Evolutionary conservation across 2,329 filamentous ascomycete species (phyloP).

Genomic region (Venturia aucupariae): DNA sequence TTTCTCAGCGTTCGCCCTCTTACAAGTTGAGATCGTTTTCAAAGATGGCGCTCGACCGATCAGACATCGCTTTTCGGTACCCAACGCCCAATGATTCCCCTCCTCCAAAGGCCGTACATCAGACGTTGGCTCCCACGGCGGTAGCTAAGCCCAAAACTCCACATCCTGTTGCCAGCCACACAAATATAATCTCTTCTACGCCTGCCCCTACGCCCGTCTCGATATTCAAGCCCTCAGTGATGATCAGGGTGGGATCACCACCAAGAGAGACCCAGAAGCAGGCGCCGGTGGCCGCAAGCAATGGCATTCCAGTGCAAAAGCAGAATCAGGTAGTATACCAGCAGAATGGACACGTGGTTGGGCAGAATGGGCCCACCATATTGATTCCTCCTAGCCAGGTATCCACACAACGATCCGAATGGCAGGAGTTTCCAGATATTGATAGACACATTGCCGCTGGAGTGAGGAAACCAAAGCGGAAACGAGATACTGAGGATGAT

Average conservation of each 20-base stretch:
- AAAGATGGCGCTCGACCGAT: slow-evolving; percentile 41
- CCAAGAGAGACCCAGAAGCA: background rate
- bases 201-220: background rate
- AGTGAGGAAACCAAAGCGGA: slow-evolving; percentile 38
- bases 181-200: background rate
- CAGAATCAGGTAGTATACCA: background rate
- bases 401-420: slow-evolving; percentile 23
- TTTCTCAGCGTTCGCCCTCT: background rate
- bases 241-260: background rate
- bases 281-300: background rate
- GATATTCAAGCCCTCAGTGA: background rate
- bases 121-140: background rate
- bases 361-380: background rate
- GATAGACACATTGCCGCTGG: slow-evolving; percentile 4
- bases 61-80: slow-evolving; percentile 30
- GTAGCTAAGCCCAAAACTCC: background rate
- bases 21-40: slow-evolving; percentile 42
- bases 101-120: background rate
- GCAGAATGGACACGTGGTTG: background rate
- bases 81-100: background rate
- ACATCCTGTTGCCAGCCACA: background rate
- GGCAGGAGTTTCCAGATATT: slow-evolving; percentile 20
- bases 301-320: background rate
- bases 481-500: slow-evolving; percentile 45
- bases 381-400: background rate